Conservation (phyloP, 768 basidiomycete genomes). For the Mycena belliarum region DNA sequence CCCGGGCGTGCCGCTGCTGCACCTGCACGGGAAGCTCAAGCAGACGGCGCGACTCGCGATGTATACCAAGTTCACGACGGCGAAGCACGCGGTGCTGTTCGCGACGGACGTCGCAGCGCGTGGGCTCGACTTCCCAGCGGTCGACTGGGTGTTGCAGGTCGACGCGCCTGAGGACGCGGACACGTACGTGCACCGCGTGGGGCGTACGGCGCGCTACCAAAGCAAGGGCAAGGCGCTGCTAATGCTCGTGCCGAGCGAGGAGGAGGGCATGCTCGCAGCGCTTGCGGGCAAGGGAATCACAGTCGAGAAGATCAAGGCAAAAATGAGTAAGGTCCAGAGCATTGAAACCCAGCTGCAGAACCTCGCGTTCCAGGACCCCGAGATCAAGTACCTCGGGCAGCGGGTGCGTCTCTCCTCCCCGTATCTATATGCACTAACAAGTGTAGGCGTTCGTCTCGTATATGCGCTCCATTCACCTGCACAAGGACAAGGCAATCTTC, state of each 20-base stretch:
- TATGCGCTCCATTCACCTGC: slow-evolving; percentile 86
- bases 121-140: slow-evolving; percentile 92
- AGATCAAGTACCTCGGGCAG: slow-evolving; percentile 96
- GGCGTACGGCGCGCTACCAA: slow-evolving; percentile 92
- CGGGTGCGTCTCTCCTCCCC: slow-evolving; percentile 52
- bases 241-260: slow-evolving; percentile 86
- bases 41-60: slow-evolving; percentile 84
- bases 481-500: slow-evolving; percentile 93
- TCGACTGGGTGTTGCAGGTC: slow-evolving; percentile 96
- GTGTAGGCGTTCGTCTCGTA: slow-evolving; percentile 93
- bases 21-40: slow-evolving; percentile 96
- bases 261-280: slow-evolving; percentile 81
- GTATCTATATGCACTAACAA: neutral
- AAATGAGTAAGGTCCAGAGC: slow-evolving; percentile 80
- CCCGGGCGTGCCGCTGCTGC: slow-evolving; percentile 89
- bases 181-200: slow-evolving; percentile 97
- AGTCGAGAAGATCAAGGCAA: slow-evolving; percentile 83
- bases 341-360: slow-evolving; percentile 90
- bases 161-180: slow-evolving; percentile 98
- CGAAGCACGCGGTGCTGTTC: slow-evolving; percentile 83
- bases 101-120: slow-evolving; percentile 97
- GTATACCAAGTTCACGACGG: slow-evolving; percentile 81
- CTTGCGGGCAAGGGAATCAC: slow-evolving; percentile 73
- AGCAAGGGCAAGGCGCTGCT: slow-evolving; percentile 84
- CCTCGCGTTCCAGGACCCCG: slow-evolving; percentile 91